Evolutionary conservation across 202 grass and related monocot species (phyloP).

Genomic region (Hordeum pubiflorum): DNA sequence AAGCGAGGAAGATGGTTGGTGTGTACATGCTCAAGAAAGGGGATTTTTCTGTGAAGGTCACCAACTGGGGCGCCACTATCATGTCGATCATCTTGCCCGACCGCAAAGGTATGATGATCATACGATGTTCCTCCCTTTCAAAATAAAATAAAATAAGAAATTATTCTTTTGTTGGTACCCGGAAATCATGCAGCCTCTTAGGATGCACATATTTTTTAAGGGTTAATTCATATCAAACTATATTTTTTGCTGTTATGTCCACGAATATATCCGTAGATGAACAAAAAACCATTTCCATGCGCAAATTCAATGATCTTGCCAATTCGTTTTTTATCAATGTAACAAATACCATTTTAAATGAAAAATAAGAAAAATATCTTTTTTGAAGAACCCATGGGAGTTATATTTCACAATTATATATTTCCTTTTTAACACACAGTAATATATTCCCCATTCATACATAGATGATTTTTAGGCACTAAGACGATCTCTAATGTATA

Average conservation of each 20-base stretch:
- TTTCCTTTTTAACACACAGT: background rate
- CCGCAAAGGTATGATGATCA: slow-evolving; percentile 39
- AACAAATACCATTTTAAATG: background rate
- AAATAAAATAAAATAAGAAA: background rate
- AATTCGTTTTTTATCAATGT: background rate
- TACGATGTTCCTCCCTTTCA: background rate
- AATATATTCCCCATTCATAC: background rate
- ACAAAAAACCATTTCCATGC: background rate
- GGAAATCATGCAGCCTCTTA: background rate
- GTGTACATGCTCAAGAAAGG: slow-evolving; percentile 46
- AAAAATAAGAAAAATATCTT: background rate
- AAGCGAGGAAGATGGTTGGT: slow-evolving; percentile 30
- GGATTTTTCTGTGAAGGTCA: slow-evolving; percentile 56
- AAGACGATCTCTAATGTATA: background rate
- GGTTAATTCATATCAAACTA: background rate
- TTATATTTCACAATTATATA: background rate
- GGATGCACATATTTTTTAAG: background rate
- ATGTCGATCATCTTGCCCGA: slow-evolving; percentile 54
- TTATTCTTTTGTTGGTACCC: background rate
- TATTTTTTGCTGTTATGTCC: background rate
- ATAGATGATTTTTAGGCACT: background rate
- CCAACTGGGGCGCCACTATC: slow-evolving; percentile 53
- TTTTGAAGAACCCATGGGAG: background rate
- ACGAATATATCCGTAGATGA: background rate
- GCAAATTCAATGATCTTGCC: background rate